Percentiles rank a stretch among this genome's conserved stretches.
Conservation (phyloP, 2,329 filamentous ascomycete species). For the Trichoderma cornu-damae region DNA sequence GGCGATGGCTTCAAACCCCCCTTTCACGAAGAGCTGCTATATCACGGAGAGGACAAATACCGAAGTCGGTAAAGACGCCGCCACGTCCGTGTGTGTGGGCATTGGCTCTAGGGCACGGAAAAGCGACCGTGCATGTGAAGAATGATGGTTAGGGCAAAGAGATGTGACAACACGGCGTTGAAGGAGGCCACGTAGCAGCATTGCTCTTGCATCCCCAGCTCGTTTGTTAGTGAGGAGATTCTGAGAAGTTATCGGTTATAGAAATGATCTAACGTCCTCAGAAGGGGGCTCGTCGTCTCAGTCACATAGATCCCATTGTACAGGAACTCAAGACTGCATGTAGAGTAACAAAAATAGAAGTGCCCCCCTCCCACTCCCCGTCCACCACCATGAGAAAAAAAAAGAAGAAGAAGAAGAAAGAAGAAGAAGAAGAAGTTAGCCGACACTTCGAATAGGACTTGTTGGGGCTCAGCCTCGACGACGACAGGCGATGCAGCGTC, state of each 20-base stretch:
- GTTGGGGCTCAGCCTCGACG: background rate
- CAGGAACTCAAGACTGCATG: too few relatives aligned
- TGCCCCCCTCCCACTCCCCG: too few relatives aligned
- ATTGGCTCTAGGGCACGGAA: too few relatives aligned
- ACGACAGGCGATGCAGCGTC: background rate
- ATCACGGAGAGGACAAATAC: conserved; percentile 22
- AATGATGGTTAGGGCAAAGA: background rate
- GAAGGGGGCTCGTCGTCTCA: too few relatives aligned
- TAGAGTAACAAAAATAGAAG: too few relatives aligned
- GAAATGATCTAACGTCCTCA: too few relatives aligned
- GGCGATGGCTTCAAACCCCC: conserved; percentile 21
- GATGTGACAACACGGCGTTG: background rate
- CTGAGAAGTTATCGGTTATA: too few relatives aligned
- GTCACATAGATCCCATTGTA: too few relatives aligned
- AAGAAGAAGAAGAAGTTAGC: too few relatives aligned
- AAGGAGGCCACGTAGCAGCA: background rate
- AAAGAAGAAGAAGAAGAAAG: too few relatives aligned
- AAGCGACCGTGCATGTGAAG: conserved; percentile 25
- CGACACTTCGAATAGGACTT: background rate
- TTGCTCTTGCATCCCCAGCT: background rate
- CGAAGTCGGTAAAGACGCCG: conserved; percentile 25
- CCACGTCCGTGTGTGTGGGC: conserved; percentile 23
- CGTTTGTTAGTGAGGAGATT: too few relatives aligned
- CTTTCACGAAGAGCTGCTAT: conserved; percentile 20
- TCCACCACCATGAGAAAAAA: too few relatives aligned